Percentiles rank a stretch among this genome's conserved stretches.
These are phyloP conservation scores for Fusarium nygamai DNA, from an alignment of 2,329 filamentous ascomycete species.

Conservation along the genomic window DNA sequence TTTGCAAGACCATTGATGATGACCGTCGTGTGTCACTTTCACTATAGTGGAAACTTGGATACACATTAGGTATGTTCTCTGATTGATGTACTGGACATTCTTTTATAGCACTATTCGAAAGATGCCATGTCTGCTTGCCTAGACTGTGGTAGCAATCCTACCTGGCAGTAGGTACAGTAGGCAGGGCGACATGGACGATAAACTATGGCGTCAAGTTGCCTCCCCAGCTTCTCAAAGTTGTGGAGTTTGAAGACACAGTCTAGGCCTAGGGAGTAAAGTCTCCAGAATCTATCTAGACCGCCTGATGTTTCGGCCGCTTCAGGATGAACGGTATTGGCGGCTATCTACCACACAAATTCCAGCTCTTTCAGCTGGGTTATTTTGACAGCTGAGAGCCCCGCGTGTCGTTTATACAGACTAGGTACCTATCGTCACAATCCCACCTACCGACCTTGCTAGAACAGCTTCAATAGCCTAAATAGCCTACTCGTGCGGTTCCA, in stretches of 20 bases:
- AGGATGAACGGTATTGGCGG: not conserved
- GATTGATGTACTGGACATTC: not conserved
- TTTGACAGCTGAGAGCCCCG: not conserved
- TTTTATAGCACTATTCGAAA: not conserved
- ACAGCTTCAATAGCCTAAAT: conserved; percentile 8
- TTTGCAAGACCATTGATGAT: not conserved
- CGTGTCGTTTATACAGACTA: not conserved
- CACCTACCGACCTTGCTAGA: not conserved
- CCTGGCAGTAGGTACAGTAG: not conserved
- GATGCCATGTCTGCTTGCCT: not conserved
- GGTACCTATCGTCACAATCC: conserved; percentile 5
- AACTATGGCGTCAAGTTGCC: conserved; percentile 9
- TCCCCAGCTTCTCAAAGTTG: not conserved
- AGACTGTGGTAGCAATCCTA: not conserved
- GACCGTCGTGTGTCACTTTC: too few species aligned
- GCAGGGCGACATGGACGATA: not conserved
- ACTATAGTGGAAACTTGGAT: not conserved
- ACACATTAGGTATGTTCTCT: not conserved
- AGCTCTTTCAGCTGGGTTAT: not conserved
- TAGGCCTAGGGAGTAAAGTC: conserved; percentile 6
- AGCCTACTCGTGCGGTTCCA: not conserved
- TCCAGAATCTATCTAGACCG: not conserved
- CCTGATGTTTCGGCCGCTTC: conserved; percentile 1
- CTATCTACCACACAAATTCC: conserved; percentile 20
- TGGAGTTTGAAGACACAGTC: conserved; percentile 13